phyloP scores from a whole-genome alignment of 1,284 basidiomycete species.

The Grifola frondosa region DNA sequence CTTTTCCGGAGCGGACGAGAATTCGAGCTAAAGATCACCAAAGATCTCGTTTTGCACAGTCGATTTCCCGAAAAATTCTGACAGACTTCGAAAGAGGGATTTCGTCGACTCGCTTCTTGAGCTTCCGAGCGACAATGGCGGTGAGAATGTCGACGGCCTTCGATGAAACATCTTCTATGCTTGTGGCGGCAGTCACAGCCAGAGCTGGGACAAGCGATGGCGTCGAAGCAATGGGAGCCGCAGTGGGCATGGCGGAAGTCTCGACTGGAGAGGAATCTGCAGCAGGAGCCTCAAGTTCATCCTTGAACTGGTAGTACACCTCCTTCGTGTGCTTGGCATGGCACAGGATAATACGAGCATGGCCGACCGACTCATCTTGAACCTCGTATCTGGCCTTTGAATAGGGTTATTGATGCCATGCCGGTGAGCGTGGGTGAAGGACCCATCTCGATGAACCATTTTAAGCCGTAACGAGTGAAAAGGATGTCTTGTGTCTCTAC shows the following conservation, averaged over 20 bases:
- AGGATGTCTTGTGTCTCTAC: conserved; percentile 96
- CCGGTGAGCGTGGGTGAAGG: conserved; percentile 94
- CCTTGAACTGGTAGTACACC: conserved; percentile 96
- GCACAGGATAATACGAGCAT: conserved; percentile 82
- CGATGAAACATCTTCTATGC: conserved; percentile 86
- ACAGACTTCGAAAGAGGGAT: conserved; percentile 92
- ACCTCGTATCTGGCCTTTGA: conserved; percentile 95
- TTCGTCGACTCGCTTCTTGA: conserved; percentile 92
- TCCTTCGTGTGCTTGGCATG: conserved; percentile 94
- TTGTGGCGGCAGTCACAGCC: conserved; percentile 59
- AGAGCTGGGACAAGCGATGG: conserved; percentile 44
- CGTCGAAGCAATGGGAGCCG: conserved; percentile 43
- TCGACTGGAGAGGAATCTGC: conserved; percentile 40
- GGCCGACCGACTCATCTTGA: conserved; percentile 81
- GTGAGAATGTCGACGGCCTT: conserved; percentile 88
- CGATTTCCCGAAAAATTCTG: conserved; percentile 96
- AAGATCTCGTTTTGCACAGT: conserved; percentile 96
- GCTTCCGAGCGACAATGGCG: conserved; percentile 92
- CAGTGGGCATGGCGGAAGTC: conserved; percentile 40
- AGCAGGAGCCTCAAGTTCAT: conserved; percentile 61
- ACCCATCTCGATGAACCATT: conserved; percentile 92
- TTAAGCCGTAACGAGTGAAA: conserved; percentile 84
- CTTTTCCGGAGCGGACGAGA: conserved; percentile 91
- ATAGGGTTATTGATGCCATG: conserved; percentile 92
- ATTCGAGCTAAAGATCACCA: conserved; percentile 88